A percentile compares a stretch with the other conserved stretches of the same genome.
Evolutionary conservation across 306 rosid genomes (phyloP).

Genomic region (Pyrus betulifolia): DNA sequence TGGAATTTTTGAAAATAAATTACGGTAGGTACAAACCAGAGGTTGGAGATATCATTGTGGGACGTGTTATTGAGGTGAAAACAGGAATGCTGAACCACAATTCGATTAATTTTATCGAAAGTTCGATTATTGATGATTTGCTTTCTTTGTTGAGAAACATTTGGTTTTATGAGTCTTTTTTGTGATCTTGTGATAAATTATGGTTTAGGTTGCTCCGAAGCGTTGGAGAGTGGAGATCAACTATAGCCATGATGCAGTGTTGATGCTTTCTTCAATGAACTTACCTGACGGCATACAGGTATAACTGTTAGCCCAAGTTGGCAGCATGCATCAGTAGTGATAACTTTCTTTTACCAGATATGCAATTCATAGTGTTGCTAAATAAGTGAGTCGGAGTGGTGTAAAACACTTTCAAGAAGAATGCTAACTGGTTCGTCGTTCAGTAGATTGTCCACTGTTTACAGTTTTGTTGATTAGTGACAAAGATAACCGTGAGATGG

Average conservation of each 20-base stretch:
- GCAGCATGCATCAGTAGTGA: background rate
- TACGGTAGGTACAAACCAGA: slow-evolving; percentile 78
- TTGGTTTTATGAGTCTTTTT: background rate
- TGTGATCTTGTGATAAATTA: background rate
- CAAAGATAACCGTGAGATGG: background rate
- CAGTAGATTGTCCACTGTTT: background rate
- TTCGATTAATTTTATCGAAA: background rate
- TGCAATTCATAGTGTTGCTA: background rate
- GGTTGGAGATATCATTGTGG: slow-evolving; percentile 80
- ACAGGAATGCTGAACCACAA: background rate
- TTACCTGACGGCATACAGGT: slow-evolving; percentile 97
- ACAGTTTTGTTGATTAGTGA: background rate
- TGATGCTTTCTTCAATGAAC: slow-evolving; percentile 97
- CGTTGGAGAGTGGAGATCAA: slow-evolving; percentile 91
- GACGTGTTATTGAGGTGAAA: slow-evolving; percentile 79
- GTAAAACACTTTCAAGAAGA: background rate
- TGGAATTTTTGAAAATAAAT: background rate
- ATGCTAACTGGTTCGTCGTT: background rate
- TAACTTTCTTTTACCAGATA: background rate
- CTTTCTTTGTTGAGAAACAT: background rate
- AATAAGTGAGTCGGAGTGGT: background rate
- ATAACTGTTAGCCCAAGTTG: background rate
- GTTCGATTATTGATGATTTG: background rate
- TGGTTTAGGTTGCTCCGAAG: slow-evolving; percentile 68
- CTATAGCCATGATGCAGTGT: slow-evolving; percentile 67